Evolutionary conservation across 768 basidiomycete species (phyloP).

Genomic region (Dioszegia hungarica): DNA sequence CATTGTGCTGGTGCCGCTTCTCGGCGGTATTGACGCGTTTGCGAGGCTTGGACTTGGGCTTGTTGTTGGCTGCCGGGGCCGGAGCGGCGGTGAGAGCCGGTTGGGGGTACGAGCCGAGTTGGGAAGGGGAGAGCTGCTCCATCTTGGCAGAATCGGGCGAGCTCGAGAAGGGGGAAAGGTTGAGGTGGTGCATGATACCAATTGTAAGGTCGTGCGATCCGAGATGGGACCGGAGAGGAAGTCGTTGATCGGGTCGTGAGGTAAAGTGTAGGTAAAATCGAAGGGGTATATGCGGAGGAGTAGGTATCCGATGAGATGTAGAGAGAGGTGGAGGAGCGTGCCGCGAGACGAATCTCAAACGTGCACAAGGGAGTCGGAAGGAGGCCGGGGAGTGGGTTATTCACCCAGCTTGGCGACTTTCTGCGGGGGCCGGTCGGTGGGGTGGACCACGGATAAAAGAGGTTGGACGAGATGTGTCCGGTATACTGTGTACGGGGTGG

Average conservation of each 20-base stretch:
- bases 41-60: constrained; percentile 59
- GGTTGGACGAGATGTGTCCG: too few relatives aligned
- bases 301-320: background rate
- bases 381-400: constrained; percentile 14
- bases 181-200: constrained; percentile 11
- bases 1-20: constrained; percentile 92
- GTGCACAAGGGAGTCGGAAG: constrained; percentile 47
- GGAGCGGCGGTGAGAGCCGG: background rate
- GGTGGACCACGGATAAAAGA: background rate
- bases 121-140: constrained; percentile 2
- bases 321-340: constrained; percentile 19
- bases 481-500: background rate
- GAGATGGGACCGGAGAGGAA: too few relatives aligned
- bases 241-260: background rate
- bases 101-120: background rate
- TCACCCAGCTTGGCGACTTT: constrained; percentile 23
- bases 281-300: background rate
- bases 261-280: background rate
- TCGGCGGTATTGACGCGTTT: constrained; percentile 94
- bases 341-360: constrained; percentile 49
- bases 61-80: background rate
- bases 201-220: background rate
- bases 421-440: background rate
- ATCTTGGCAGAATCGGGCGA: constrained; percentile 22
- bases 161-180: constrained; percentile 27